Evolutionary conservation across 202 grass and related monocot genomes (phyloP), one percentile per base, ranked within the genome.

Genomic region (Zoysia matrella): DNA sequence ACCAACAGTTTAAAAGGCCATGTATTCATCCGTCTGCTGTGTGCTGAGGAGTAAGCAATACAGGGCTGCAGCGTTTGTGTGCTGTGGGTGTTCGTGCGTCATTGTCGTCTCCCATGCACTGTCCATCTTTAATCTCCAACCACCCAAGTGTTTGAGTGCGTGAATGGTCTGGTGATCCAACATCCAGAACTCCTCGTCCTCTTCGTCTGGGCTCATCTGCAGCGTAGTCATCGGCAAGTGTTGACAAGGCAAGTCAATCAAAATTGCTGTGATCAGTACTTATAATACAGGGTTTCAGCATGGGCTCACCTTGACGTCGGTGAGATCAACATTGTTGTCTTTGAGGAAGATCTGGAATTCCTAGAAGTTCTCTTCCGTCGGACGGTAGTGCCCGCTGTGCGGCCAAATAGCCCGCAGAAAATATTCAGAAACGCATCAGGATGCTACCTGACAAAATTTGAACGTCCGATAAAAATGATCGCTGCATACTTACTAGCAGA

Each of bases 281-380:
- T 47, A 4, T 8, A 18, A 8, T 30, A 6, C 14, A 43, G 7
- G 47, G 2, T 60, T 44, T 2, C 42, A n/a, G n/a, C 4, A 12
- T 60, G 7, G 18, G 67, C 22, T 30, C 22, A 30, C 22, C 22
- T 30, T 30, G 22, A 30, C 22, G 22, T 30, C 22, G 22, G 22
- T 30, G 22, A 98, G 92, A 90, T 98, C 88, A 7, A 98, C 90
- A 67, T 72, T 73, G 73, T 98, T 88, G 57, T 98, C 90, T 39
- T 70, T 92, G 50, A 98, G 95, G 88, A 91, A 98, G 71, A 50
- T 85, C 90, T 93, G 92, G 70, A 98, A 95, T 11, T 98, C 92
- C 46, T 93, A 82, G 54, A 95, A 98, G 80, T 98, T 98, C 74
- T 95, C 95, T 75, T 95, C 87, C 0, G 95, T 98, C 10, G 95